phyloP scores from a whole-genome alignment of 306 rosid genomes.

The Dalbergia cultrata region DNA sequence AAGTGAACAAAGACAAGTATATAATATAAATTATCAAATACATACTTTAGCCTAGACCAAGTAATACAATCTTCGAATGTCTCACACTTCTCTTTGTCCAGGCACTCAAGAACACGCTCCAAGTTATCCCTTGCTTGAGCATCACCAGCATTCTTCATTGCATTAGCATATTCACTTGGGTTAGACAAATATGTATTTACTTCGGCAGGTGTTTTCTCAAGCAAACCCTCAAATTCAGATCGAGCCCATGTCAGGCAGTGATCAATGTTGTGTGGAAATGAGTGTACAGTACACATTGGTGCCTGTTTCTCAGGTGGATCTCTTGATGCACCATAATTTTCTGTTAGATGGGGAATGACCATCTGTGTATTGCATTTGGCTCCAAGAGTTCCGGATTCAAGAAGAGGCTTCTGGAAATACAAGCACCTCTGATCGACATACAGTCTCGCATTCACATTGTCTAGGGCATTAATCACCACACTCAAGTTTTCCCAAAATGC shows the following conservation, averaged over 20 bases:
- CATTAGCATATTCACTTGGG: constrained; percentile 75
- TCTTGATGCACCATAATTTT: constrained; percentile 98
- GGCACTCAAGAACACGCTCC: constrained; percentile 94
- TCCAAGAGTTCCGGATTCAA: constrained; percentile 98
- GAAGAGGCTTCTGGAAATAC: constrained; percentile 97
- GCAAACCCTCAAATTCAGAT: constrained; percentile 97
- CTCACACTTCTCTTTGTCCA: constrained; percentile 85
- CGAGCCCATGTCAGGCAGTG: constrained; percentile 99
- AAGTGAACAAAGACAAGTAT: neutral
- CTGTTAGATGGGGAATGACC: constrained; percentile 97
- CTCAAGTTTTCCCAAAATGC: constrained; percentile 83
- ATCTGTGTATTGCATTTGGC: constrained; percentile 98
- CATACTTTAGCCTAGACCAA: constrained; percentile 94
- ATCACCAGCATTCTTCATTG: constrained; percentile 89
- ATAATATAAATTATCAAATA: constrained; percentile 11
- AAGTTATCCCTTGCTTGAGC: constrained; percentile 97
- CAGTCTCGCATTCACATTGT: constrained; percentile 93
- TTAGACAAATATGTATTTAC: constrained; percentile 86
- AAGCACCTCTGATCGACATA: constrained; percentile 97
- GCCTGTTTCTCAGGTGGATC: constrained; percentile 99
- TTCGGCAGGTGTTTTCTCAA: constrained; percentile 97
- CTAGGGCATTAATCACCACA: constrained; percentile 88
- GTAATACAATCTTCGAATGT: constrained; percentile 83
- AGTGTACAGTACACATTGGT: constrained; percentile 99
- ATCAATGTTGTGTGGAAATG: constrained; percentile 97